phyloP scores from a whole-genome alignment of 345 rosid species.

The Kandelia obovata region DNA sequence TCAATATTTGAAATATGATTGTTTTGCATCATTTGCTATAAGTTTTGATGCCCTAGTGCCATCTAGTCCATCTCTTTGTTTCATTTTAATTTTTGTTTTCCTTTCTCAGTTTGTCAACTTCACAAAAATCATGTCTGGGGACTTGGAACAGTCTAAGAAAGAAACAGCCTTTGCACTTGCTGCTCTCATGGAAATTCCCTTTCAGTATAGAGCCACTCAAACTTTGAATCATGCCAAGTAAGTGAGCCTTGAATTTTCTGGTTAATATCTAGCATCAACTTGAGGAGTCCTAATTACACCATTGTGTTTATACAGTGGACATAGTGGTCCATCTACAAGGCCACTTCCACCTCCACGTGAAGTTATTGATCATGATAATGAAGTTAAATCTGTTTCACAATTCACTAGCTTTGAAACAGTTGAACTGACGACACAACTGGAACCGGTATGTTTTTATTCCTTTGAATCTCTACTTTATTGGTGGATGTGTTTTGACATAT shows the following conservation, averaged over 20 bases:
- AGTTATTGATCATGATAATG: constrained; percentile 62
- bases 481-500: constrained; percentile 3
- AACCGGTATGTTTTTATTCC: constrained; percentile 35
- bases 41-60: no score
- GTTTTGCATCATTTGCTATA: neutral
- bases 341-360: constrained; percentile 77
- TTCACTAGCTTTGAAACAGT: constrained; percentile 31
- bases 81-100: neutral
- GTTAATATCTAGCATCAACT: constrained; percentile 6
- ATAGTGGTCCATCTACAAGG: constrained; percentile 28
- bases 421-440: constrained; percentile 36
- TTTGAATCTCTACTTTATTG: neutral
- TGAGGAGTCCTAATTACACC: constrained; percentile 12
- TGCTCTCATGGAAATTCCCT: constrained; percentile 94
- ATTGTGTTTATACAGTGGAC: constrained; percentile 39
- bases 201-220: constrained; percentile 80
- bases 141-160: constrained; percentile 54
- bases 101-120: constrained; percentile 74
- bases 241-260: constrained; percentile 14
- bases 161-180: constrained; percentile 91
- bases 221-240: constrained; percentile 44
- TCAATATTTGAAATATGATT: neutral
- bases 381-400: constrained; percentile 34
- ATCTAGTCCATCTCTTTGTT: neutral
- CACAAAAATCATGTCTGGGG: constrained; percentile 77